Evolutionary conservation across 768 basidiomycete species (phyloP), one percentile per base, ranked within the genome.

Genomic region (Mycena maculata): DNA sequence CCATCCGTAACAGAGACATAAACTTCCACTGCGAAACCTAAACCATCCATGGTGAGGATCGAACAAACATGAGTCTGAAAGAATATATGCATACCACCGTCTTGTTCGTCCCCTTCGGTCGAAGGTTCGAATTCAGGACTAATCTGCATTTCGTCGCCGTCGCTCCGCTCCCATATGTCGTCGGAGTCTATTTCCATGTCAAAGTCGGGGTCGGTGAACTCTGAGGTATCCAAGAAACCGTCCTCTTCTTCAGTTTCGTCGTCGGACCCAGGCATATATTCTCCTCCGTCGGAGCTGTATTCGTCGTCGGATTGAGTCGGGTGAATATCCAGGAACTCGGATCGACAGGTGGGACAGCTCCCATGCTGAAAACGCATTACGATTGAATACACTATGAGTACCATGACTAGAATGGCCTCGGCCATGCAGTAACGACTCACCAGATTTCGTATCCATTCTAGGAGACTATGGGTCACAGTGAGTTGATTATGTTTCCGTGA

Each of bases 311-410:
- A 84, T 36, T 88, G 85, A 2, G 80, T 79, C 1, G 84, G 83
- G 5, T 75, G 77, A 41, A 90, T 82, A 56, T 88, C 84, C 41
- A 89, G 77, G 76, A 92, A 91, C 8, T 79, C 75, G 63, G 87
- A 79, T 31, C 91, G 81, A 74, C 91, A 92, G 5, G 89, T 86
- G 18, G 91, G 91, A 69, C 91, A 92, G 70, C 81, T 91, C 16
- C 90, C 90, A 70, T 91, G 90, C 89, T 91, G 65, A 5, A 74
- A 22, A 42, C 27, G 27, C 28, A n/a, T n/a, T n/a, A n/a, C n/a
- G n/a, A n/a, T n/a, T n/a, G n/a, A n/a, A n/a, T n/a, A n/a, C n/a
- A n/a, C n/a, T n/a, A n/a, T 31, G n/a, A 30, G 49, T 41, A n/a
- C 16, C 36, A 56, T 25, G 25, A 6, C 38, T 38, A 33, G 25